phyloP scores from a whole-genome alignment of 768 basidiomycete species.

The Sarcodon aspratus region DNA sequence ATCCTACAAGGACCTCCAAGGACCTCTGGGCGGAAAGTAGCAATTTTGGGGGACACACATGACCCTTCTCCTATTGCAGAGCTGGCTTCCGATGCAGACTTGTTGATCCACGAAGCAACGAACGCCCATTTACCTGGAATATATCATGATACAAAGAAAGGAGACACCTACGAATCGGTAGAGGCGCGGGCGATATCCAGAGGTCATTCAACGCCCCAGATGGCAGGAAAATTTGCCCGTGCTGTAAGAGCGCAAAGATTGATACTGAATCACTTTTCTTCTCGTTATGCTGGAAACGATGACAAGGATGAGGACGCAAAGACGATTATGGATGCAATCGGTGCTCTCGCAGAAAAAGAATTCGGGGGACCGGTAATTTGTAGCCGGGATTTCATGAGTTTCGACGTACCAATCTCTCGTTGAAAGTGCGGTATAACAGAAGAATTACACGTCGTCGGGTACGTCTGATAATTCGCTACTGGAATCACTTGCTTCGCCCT shows the following conservation, averaged over 20 bases:
- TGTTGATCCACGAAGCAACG: conserved; percentile 84
- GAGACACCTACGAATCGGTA: conserved; percentile 51
- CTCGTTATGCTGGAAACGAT: conserved; percentile 65
- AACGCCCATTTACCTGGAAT: conserved; percentile 71
- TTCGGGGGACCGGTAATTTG: conserved; percentile 53
- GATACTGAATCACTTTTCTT: conserved; percentile 78
- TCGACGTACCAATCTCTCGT: conserved; percentile 30
- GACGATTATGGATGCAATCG: conserved; percentile 53
- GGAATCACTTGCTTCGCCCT: conserved; percentile 77
- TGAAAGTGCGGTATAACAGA: no score
- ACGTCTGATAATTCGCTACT: conserved; percentile 72
- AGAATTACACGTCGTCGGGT: conserved; percentile 35
- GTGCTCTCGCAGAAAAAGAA: conserved; percentile 36
- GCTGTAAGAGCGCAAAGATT: conserved; percentile 48
- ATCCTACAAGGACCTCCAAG: conserved; percentile 54
- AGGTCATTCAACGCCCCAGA: conserved; percentile 88
- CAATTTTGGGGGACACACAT: conserved; percentile 77
- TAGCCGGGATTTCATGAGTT: conserved; percentile 65
- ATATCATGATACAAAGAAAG: conserved; percentile 42
- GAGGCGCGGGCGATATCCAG: conserved; percentile 55
- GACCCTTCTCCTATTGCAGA: conserved; percentile 59
- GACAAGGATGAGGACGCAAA: conserved; percentile 35
- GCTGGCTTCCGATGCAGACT: conserved; percentile 53
- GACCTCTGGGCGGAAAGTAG: conserved; percentile 63
- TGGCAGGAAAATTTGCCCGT: conserved; percentile 77